Base-by-base conservation (phyloP, 106 monocot genomes). In the Triglochin maritima region DNA sequence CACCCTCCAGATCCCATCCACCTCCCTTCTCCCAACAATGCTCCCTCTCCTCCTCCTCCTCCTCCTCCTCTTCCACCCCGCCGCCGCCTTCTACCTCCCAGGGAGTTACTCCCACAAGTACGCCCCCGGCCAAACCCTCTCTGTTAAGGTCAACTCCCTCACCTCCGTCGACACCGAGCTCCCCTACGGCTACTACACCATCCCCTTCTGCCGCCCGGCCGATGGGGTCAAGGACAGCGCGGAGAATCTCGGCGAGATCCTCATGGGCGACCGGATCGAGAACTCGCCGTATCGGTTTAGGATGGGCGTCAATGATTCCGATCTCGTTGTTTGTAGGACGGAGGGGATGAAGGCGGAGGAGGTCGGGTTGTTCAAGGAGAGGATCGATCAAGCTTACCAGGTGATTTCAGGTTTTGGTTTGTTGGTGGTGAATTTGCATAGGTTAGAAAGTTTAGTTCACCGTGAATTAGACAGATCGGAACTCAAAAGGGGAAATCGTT, bases 251-350 rank as follows among this genome's bases (percentile, higher is more conserved):
- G 88, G 85, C 17, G 85, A 88, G 70, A 74, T 88, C 64, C 70
- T 88, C 54, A 82, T 88, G 88, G 88, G 88, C 6, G 88, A 85
- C 57, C 85, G 79, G 46, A 85, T 85, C 66, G 88, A 82, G 79
- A 82, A 82, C 66, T 89, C 89, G 7, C 89, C 89, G 47, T 89
- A 86, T 58, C 69, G 54, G 7, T 89, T 89, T 76, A 74, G 76
- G 60, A 83, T 85, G 82, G 66, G 76, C 73, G 56, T 60, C 46
- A 87, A 92, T 48, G 82, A 82, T 14, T 75, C 79, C 50, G 86
- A 78, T 44, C 10, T 91, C 63, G 56, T 87, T 53, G 64, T 87
- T 56, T 91, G 87, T 64, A 69, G 64, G 50, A 78, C 80, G 6
- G 65, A 70, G 0, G 69, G 78, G 1, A 52, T 85, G 17, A 71